Conservation (phyloP, 257 asterid species). For the Solanum commersonii region DNA sequence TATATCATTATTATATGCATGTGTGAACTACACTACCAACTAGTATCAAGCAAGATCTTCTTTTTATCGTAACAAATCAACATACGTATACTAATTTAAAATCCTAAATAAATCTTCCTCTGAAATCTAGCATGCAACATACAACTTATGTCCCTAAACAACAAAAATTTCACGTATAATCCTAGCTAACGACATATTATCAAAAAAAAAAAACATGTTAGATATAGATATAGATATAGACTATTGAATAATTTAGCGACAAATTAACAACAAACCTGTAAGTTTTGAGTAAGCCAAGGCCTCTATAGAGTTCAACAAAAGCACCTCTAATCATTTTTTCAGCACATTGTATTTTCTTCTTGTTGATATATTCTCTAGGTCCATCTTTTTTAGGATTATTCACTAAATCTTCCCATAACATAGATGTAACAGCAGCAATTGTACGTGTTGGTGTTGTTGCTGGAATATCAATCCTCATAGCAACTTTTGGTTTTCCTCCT, state of each 20-base stretch:
- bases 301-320: constrained; percentile 84
- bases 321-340: constrained; percentile 93
- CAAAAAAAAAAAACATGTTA: neutral
- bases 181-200: neutral
- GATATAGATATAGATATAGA: fast-evolving
- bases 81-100: neutral
- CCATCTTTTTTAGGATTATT: constrained; percentile 59
- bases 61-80: neutral
- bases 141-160: neutral
- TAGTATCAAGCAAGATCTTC: neutral
- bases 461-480: constrained; percentile 71
- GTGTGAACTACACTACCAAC: neutral
- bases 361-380: constrained; percentile 40
- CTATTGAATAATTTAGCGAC: neutral
- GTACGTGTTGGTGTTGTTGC: constrained; percentile 76
- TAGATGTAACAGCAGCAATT: constrained; percentile 63
- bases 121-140: neutral
- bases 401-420: constrained; percentile 77
- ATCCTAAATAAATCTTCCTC: neutral
- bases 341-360: constrained; percentile 74
- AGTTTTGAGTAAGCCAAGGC: constrained; percentile 73
- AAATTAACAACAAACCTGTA: constrained; percentile 38
- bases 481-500: constrained; percentile 50
- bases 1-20: neutral
- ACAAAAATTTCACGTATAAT: neutral